Evolutionary conservation across 1,284 basidiomycete species (phyloP).

Genomic region (Amylostereum areolatum): DNA sequence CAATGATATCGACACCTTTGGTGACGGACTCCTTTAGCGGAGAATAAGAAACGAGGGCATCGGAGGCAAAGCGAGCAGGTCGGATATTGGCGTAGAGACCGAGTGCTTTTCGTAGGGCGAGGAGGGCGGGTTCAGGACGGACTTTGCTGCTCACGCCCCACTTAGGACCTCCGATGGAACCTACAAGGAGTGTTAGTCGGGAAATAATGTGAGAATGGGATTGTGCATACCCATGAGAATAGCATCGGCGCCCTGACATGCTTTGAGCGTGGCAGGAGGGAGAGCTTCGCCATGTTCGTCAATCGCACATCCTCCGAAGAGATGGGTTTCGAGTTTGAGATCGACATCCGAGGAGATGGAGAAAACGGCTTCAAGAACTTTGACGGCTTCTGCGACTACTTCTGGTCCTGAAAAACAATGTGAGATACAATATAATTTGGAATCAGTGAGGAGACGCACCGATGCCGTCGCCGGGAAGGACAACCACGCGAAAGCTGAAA

Average conservation of each 20-base stretch:
- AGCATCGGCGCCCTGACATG: slow-evolving; percentile 86
- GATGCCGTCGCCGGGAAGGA: slow-evolving; percentile 96
- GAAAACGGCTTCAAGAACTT: slow-evolving; percentile 77
- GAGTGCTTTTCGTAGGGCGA: slow-evolving; percentile 88
- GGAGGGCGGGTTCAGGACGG: slow-evolving; percentile 92
- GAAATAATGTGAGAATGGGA: not conserved
- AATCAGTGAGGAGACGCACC: slow-evolving; percentile 43
- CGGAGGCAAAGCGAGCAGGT: slow-evolving; percentile 91
- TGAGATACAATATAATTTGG: not conserved
- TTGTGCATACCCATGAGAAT: slow-evolving; percentile 76
- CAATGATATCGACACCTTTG: slow-evolving; percentile 86
- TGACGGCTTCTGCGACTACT: slow-evolving; percentile 85
- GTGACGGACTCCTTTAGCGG: slow-evolving; percentile 89
- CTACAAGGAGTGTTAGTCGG: slow-evolving; percentile 31
- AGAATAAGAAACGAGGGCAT: slow-evolving; percentile 84
- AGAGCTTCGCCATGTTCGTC: slow-evolving; percentile 83
- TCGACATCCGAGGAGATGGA: slow-evolving; percentile 56
- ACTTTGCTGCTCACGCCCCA: slow-evolving; percentile 92
- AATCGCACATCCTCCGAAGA: slow-evolving; percentile 94
- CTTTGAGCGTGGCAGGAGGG: slow-evolving; percentile 80
- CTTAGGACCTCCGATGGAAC: slow-evolving; percentile 96
- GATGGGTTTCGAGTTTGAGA: slow-evolving; percentile 72
- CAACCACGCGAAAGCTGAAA: slow-evolving; percentile 75
- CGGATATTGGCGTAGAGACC: slow-evolving; percentile 98
- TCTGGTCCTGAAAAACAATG: slow-evolving; percentile 69